Evolutionary conservation across 441 rosid species (phyloP).

Genomic region (Croton setiger): DNA sequence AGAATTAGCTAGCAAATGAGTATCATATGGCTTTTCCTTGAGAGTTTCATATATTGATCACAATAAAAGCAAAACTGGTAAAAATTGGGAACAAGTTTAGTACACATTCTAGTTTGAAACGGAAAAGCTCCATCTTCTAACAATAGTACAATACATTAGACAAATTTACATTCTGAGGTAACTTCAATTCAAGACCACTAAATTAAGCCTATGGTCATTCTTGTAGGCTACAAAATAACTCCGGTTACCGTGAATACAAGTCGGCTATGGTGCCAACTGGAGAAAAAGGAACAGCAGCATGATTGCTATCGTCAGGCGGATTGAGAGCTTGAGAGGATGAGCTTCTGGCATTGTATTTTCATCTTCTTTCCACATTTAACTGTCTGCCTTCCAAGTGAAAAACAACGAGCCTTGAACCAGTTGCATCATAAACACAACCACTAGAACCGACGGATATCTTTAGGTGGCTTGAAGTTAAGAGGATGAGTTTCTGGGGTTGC

Average conservation of each 20-base stretch:
- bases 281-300: neutral
- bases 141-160: neutral
- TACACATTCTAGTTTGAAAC: neutral
- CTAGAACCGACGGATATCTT: conserved; percentile 89
- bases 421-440: no score
- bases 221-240: neutral
- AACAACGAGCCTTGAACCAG: no score
- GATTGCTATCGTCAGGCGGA: no score
- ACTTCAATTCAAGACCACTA: neutral
- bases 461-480: conserved; percentile 91
- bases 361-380: no score
- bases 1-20: no score
- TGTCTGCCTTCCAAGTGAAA: no score
- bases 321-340: no score
- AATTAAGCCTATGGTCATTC: neutral
- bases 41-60: neutral
- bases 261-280: conserved; percentile 7
- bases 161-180: neutral
- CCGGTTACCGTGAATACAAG: neutral
- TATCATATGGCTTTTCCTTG: no score
- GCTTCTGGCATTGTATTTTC: no score
- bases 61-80: neutral
- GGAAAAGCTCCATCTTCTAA: neutral
- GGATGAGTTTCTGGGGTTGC: conserved; percentile 97
- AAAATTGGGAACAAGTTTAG: neutral